A percentile compares a stretch with the other conserved stretches of the same genome.
Conservation (phyloP, 495 filamentous ascomycete genomes). For the Aspergillus sclerotioniger region DNA sequence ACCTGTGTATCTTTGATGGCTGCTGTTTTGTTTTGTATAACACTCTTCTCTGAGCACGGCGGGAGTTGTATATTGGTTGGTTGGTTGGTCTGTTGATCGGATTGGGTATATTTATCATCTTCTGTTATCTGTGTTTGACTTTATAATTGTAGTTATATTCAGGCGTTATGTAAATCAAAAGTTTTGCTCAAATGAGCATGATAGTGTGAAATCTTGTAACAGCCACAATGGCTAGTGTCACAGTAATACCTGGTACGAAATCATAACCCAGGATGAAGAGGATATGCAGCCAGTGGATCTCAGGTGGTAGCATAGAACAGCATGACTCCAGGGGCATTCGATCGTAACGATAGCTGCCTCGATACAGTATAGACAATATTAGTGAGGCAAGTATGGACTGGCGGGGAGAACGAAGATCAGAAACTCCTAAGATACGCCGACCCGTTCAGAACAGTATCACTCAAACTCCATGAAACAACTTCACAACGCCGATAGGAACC, state of each 20-base stretch:
- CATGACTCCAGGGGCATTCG: slow-evolving; percentile 6
- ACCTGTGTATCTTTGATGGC: slow-evolving; percentile 7
- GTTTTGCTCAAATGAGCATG: background rate
- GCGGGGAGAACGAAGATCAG: slow-evolving; percentile 4
- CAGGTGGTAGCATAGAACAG: background rate
- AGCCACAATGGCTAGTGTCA: background rate
- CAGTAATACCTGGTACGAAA: background rate
- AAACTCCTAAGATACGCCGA: slow-evolving; percentile 29
- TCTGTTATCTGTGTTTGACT: slow-evolving; percentile 2
- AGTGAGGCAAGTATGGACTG: background rate
- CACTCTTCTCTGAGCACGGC: slow-evolving; percentile 39
- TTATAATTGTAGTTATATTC: background rate
- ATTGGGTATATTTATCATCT: slow-evolving; percentile 4
- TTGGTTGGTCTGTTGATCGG: slow-evolving; percentile 4
- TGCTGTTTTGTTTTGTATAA: slow-evolving; percentile 27
- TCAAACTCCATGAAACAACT: slow-evolving; percentile 14
- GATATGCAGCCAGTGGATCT: background rate
- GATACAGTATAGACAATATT: slow-evolving; percentile 6
- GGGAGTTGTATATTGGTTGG: slow-evolving; percentile 26
- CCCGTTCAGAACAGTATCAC: slow-evolving; percentile 15
- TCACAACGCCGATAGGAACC: slow-evolving; percentile 11
- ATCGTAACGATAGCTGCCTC: slow-evolving; percentile 17
- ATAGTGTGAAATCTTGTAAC: background rate
- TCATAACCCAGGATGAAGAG: slow-evolving; percentile 2
- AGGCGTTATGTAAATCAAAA: background rate